Conservation (phyloP, 2,329 filamentous ascomycete genomes). For the Cercospora sp. region DNA sequence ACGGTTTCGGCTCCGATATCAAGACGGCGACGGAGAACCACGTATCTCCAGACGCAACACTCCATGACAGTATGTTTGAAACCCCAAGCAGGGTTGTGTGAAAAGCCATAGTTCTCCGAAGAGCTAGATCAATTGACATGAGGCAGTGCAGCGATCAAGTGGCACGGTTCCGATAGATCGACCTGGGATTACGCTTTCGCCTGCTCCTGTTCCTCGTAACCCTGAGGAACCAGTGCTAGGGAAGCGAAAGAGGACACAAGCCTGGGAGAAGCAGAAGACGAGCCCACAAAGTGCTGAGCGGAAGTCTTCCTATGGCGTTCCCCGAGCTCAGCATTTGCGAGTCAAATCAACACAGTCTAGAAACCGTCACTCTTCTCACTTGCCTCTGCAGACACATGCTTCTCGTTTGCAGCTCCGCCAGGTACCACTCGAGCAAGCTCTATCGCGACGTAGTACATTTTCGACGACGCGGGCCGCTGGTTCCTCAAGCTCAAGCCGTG, state of each 20-base stretch:
- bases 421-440: not conserved
- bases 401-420: not conserved
- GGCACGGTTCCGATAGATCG: not conserved
- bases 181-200: not conserved
- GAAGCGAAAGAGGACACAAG: not conserved
- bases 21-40: not conserved
- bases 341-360: not conserved
- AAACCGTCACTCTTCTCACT: not conserved
- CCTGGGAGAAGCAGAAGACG: not conserved
- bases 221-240: not conserved
- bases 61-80: not conserved
- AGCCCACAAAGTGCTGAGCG: not conserved
- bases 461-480: not conserved
- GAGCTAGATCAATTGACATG: not conserved
- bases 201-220: not conserved
- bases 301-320: not conserved
- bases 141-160: not conserved
- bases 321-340: not conserved
- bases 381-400: not conserved
- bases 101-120: not conserved
- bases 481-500: not conserved
- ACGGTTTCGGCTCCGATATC: not conserved
- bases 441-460: not conserved
- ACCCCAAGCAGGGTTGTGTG: not conserved
- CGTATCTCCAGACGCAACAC: not conserved